Evolutionary conservation across 208 protist species (phyloP), one percentile per base, ranked within the genome.

Genomic region (Sergeia podlipaevii): DNA sequence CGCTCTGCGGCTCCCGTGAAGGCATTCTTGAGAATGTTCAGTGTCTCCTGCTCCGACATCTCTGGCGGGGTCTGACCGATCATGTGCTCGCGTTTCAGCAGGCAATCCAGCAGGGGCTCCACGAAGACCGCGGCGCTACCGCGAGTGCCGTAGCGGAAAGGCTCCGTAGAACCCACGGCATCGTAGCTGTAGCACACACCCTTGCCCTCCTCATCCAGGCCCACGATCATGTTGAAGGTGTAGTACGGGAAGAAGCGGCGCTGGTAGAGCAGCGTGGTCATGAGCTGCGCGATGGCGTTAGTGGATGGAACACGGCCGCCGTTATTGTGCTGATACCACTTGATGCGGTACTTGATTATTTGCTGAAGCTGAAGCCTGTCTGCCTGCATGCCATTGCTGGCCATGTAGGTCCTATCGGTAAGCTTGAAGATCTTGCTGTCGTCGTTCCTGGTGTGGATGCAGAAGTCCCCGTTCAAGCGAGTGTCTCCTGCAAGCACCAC

Each of bases 221-320:
- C 98, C 13, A 84, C 97, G 15, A 99, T 64, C 60, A 99, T 90
- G 79, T 99, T 99, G 78, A 99, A 99, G 2, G 97, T 97, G 84
- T 99, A 99, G 73, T 97, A 99, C 11, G 98, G 98, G 77, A 99
- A 99, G 73, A 99, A 99, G 54, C 98, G 89, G 28, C 94, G 90
- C 43, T 90, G 73, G 67, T 99, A 99, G 2, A 99, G 85, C 36
- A 96, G 95, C 20, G 91, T 99, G n/a, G 94, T 96, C 24, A 99
- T 70, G 47, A 99, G 81, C 80, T 99, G 97, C 10, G 96, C 85
- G 47, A 99, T 89, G 30, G 97, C 91, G 46, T 76, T 74, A 15
- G 88, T 95, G 18, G 70, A 82, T 52, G 98, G 97, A 27, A 77
- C 61, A 59, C 94, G 93, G 36, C 93, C 87, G 23, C 82, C 78